Conservation (phyloP, 2,329 filamentous ascomycete species). For the Hymenoscyphus fructigenus region DNA sequence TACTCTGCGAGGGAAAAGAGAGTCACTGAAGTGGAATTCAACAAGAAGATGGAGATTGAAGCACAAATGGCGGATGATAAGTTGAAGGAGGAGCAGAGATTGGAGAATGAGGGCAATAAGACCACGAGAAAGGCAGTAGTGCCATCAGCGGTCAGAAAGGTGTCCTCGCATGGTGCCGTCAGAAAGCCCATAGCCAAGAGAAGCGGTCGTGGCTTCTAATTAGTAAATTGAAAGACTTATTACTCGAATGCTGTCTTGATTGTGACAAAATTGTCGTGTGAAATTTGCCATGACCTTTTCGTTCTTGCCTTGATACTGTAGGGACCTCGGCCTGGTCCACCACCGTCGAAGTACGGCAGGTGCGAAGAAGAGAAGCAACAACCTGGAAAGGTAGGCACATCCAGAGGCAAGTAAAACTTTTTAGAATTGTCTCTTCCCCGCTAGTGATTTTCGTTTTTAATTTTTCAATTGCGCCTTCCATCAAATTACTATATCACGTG, state of each 20-base stretch:
- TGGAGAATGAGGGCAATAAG: slow-evolving; percentile 50
- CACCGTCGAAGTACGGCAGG: too few species aligned
- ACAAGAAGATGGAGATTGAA: slow-evolving; percentile 89
- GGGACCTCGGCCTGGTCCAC: too few species aligned
- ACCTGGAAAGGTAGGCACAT: too few species aligned
- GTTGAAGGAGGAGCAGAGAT: slow-evolving; percentile 59
- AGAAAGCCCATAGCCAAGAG: slow-evolving; percentile 60
- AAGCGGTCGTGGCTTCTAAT: slow-evolving; percentile 48
- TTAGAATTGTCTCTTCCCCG: too few species aligned
- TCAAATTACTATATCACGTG: not conserved
- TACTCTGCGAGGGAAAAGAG: slow-evolving; percentile 85
- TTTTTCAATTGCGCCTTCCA: too few species aligned
- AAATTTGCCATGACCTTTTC: too few species aligned
- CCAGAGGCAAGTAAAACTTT: too few species aligned
- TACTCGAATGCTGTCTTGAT: not conserved
- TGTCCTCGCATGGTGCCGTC: slow-evolving; percentile 61
- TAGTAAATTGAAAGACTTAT: not conserved
- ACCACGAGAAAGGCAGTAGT: slow-evolving; percentile 44
- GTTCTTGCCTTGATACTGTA: too few species aligned
- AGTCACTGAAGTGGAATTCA: slow-evolving; percentile 89
- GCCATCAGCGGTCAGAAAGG: slow-evolving; percentile 49
- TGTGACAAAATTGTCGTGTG: too few species aligned
- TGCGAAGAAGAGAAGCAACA: too few species aligned
- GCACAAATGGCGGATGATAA: slow-evolving; percentile 88
- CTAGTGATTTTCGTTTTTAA: too few species aligned